These are phyloP conservation scores for Dryadomyces quercivorus DNA, from an alignment of 2,329 filamentous ascomycete genomes.

Conservation along the genomic window DNA sequence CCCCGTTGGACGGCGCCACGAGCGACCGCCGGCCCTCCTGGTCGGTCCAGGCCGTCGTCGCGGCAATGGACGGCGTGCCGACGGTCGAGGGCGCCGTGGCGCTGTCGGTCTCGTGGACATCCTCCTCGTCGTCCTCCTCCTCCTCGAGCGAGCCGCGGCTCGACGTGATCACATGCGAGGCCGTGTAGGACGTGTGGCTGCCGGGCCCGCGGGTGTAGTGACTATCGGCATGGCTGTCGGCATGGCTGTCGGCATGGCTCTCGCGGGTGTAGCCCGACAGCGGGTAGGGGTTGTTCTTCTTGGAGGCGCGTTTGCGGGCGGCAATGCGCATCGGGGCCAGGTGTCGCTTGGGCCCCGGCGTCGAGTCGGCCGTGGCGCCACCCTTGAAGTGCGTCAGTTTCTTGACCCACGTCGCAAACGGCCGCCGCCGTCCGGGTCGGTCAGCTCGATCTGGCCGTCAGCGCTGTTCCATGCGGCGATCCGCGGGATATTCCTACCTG, in stretches of 20 bases:
- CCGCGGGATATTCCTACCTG: background rate
- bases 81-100: constrained; percentile 38
- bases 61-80: constrained; percentile 61
- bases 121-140: background rate
- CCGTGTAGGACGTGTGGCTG: constrained; percentile 44
- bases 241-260: constrained; percentile 13
- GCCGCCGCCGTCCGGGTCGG: constrained; percentile 57
- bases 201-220: constrained; percentile 15
- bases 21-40: constrained; percentile 65
- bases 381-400: constrained; percentile 76
- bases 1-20: constrained; percentile 60
- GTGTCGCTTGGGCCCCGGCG: constrained; percentile 30
- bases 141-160: constrained; percentile 41
- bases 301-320: constrained; percentile 46
- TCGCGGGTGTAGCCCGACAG: constrained; percentile 49
- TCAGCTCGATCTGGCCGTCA: constrained; percentile 47
- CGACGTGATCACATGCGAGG: constrained; percentile 32
- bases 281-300: constrained; percentile 86
- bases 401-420: constrained; percentile 90
- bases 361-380: constrained; percentile 45
- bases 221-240: constrained; percentile 9
- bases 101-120: constrained; percentile 28
- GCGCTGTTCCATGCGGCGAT: too few species aligned
- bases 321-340: constrained; percentile 26
- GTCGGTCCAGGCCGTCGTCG: constrained; percentile 67